Evolutionary conservation across 768 basidiomycete species (phyloP), one percentile per base, ranked within the genome.

Genomic region (Boletus fagicola): DNA sequence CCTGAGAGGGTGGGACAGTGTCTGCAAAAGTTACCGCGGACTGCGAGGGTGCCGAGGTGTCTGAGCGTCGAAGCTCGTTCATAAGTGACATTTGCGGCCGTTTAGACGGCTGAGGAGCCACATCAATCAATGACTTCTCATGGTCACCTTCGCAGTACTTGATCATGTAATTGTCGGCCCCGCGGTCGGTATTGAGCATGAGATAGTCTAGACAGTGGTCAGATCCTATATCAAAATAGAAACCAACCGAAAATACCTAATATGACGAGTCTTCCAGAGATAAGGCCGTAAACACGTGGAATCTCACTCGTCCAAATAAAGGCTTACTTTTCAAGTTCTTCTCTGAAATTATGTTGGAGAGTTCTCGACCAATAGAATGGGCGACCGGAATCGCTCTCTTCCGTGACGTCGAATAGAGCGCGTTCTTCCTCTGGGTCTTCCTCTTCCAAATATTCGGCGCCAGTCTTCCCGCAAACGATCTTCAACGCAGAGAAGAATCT

Each of bases 161-260:
- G 74, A 94, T 88, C 92, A 94, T 94, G 72, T 90, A 94, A 70
- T 93, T 92, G 75, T 93, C 92, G 1, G 90, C 87, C 18, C 84
- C 72, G 50, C 92, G 84, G 68, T 94, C 93, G 20, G 94, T 95
- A 70, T 94, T 95, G 51, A 92, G 83, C 88, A 95, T 95, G 44
- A 96, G 78, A 73, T 89, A 93, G 72, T 95, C 92, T 90, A 59
- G 24, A 55, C 1, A 22, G 10, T 12, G 18, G 42, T 56, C 61
- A 56, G 60, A 58, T 5, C 20, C 20, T 40, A 39, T 16, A 20
- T 31, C 57, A 30, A 51, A 31, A 24, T 20, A 31, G 20, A 45
- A 53, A 24, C 3, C 26, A 11, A 42, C 10, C n/a, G 3, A 49
- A 51, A 42, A 46, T 47, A 90, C 90, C 90, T 64, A 95, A 76